Percentiles rank a stretch among this genome's conserved stretches.
phyloP scores from a whole-genome alignment of 1,284 basidiomycete genomes.

The Amanita bisporigera region DNA sequence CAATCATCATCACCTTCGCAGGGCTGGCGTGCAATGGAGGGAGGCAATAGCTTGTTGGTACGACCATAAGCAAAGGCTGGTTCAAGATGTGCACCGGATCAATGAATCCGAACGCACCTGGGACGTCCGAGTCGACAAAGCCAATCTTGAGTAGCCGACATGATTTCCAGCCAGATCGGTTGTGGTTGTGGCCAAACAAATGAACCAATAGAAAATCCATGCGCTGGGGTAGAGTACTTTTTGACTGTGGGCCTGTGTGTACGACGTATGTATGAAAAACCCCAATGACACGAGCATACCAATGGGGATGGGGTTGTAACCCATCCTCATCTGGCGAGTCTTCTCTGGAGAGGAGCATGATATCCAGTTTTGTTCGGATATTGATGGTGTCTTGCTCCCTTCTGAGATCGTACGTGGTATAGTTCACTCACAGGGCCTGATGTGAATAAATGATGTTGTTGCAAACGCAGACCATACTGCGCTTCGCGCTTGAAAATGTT shows the following conservation, averaged over 20 bases:
- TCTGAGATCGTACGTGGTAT: constrained; percentile 40
- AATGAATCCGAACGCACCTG: constrained; percentile 29
- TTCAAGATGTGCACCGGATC: constrained; percentile 29
- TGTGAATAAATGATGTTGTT: constrained; percentile 25
- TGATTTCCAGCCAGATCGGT: constrained; percentile 13
- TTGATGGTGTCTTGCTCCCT: constrained; percentile 37
- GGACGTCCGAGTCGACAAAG: constrained; percentile 25
- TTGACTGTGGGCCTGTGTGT: constrained; percentile 3
- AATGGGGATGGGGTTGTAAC: constrained; percentile 6
- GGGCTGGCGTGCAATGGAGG: constrained; percentile 1
- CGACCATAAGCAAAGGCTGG: constrained; percentile 21
- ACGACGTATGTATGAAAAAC: constrained; percentile 13
- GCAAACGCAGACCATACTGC: constrained; percentile 12
- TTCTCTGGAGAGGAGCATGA: constrained; percentile 31
- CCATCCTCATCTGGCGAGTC: not conserved
- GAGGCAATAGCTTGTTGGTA: constrained; percentile 17
- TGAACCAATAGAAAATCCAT: constrained; percentile 31
- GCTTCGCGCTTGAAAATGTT: constrained; percentile 17
- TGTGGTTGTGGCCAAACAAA: constrained; percentile 24
- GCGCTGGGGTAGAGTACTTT: constrained; percentile 1
- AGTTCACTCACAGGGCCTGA: constrained; percentile 33
- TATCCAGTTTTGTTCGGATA: constrained; percentile 18
- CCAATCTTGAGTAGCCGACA: constrained; percentile 26
- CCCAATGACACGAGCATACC: constrained; percentile 19
- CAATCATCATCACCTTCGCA: constrained; percentile 23